phyloP scores from a whole-genome alignment of 202 grass and related monocot genomes.

The Panicum hallii region DNA sequence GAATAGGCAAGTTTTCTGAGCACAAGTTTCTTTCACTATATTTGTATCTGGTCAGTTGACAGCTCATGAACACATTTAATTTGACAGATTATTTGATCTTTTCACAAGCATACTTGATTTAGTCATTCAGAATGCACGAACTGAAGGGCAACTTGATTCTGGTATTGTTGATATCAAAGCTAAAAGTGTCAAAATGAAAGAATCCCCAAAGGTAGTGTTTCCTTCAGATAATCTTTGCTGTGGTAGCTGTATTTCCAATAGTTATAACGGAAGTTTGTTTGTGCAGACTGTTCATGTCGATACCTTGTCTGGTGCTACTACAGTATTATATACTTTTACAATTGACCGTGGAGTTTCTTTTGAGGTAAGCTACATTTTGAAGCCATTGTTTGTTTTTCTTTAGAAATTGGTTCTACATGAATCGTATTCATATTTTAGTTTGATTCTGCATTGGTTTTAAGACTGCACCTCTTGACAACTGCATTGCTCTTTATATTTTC shows the following conservation, averaged over 20 bases:
- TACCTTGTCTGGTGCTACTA: slow-evolving; percentile 84
- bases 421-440: slow-evolving; percentile 6
- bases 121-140: slow-evolving; percentile 79
- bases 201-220: slow-evolving; percentile 74
- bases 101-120: slow-evolving; percentile 83
- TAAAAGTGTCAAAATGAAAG: slow-evolving; percentile 78
- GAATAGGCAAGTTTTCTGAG: slow-evolving; percentile 64
- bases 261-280: slow-evolving; percentile 35
- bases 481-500: slow-evolving; percentile 8
- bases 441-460: slow-evolving; percentile 31
- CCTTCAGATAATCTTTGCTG: slow-evolving; percentile 10
- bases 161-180: slow-evolving; percentile 97
- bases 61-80: slow-evolving; percentile 31
- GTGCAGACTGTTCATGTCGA: slow-evolving; percentile 91
- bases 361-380: slow-evolving; percentile 63
- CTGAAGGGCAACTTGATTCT: slow-evolving; percentile 92
- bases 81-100: slow-evolving; percentile 84
- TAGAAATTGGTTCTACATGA: not conserved
- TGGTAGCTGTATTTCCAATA: slow-evolving; percentile 6
- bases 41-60: not conserved
- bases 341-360: slow-evolving; percentile 86
- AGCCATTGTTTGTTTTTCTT: slow-evolving; percentile 7
- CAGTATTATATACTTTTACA: slow-evolving; percentile 86
- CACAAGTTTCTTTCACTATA: slow-evolving; percentile 38
- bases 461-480: slow-evolving; percentile 31